Base-by-base conservation (phyloP, 257 asterid genomes). In the Salvia splendens region DNA sequence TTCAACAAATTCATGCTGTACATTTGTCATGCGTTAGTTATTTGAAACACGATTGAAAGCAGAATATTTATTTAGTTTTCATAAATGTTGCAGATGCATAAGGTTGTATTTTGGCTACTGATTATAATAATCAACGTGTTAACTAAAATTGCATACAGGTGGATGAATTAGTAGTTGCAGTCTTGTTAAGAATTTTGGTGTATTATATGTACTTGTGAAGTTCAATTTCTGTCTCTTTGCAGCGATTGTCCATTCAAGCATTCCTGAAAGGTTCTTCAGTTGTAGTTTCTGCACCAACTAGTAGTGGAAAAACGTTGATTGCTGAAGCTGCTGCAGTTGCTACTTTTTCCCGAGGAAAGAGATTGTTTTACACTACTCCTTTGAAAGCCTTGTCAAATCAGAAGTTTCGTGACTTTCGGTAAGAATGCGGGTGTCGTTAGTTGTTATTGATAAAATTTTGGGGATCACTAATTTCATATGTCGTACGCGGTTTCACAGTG, bases 251-350 rank as follows among this genome's bases (percentile, higher is more conserved):
- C 0, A 88, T 94, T 77, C 76, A 87, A 79, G 99, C 96, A 64
- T 91, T 91, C 77, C 71, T 94, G 80, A 81, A 86, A 76, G 99
- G 97, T 33, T 94, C 96, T 11, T 94, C 99, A 20, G 96, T 91
- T 28, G 99, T 94, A 58, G 97, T 94, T 43, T 94, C 99, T 75
- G 99, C 99, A 61, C 99, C 99, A n/a, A 94, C 99, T 2, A 94
- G 99, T 77, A 94, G 99, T 72, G 99, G 99, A 15, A 94, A 94
- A 81, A 94, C 99, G 56, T 87, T 94, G 88, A 91, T 94, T 68
- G 99, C 99, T n/a, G 99, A 94, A 82, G 88, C 95, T 75, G 97
- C 99, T 24, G 99, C 97, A 7, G 92, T 94, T 71, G 95, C 99
- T 38, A 91, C 97, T 5, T 83, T 87, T 5, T 88, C 97, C 30